These are phyloP conservation scores for Fusarium cyanostomum DNA, from an alignment of 2,329 filamentous ascomycete species.

Conservation along the genomic window DNA sequence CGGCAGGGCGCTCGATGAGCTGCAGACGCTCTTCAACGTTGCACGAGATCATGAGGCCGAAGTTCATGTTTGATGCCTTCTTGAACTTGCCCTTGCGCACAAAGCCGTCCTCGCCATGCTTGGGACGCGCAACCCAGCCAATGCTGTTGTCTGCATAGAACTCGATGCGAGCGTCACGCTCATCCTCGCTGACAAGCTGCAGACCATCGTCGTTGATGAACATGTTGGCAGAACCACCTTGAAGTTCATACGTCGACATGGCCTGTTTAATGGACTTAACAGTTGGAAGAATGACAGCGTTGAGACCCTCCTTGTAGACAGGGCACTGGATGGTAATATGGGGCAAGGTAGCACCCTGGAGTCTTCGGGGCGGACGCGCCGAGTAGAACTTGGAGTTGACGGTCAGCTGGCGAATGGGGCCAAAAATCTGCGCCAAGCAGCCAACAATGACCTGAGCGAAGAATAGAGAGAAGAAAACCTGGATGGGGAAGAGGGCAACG, in stretches of 20 bases:
- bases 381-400: constrained; percentile 86
- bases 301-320: constrained; percentile 86
- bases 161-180: constrained; percentile 70
- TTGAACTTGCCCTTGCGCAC: constrained; percentile 72
- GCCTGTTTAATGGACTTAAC: constrained; percentile 81
- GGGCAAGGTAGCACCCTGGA: constrained; percentile 67
- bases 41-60: constrained; percentile 72
- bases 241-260: constrained; percentile 79
- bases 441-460: constrained; percentile 82
- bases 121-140: constrained; percentile 74
- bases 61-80: constrained; percentile 80
- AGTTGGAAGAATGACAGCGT: constrained; percentile 78
- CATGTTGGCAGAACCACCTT: constrained; percentile 81
- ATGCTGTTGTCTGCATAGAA: constrained; percentile 76
- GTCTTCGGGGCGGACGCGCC: constrained; percentile 70
- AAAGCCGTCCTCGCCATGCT: constrained; percentile 71
- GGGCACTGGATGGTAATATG: constrained; percentile 87
- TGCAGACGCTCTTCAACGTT: constrained; percentile 75
- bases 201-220: constrained; percentile 81
- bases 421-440: constrained; percentile 78
- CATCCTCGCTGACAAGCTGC: constrained; percentile 71
- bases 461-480: constrained; percentile 84
- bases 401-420: constrained; percentile 76
- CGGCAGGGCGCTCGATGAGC: constrained; percentile 62
- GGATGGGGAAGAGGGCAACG: constrained; percentile 72